Conservation (phyloP, 257 asterid genomes). For the Solanum etuberosum region DNA sequence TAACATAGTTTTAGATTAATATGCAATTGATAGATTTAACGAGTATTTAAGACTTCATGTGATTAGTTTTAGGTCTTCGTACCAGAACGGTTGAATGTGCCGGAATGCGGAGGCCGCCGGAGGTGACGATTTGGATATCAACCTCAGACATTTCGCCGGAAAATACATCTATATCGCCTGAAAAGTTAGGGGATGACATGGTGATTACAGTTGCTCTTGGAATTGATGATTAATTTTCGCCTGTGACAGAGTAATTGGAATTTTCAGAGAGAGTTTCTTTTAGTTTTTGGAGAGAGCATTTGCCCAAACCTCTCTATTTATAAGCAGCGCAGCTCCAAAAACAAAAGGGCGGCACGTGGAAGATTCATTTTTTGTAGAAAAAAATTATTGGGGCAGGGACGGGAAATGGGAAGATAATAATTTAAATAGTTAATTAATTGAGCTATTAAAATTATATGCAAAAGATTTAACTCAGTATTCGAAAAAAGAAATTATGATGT, state of each 20-base stretch:
- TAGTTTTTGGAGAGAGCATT: neutral
- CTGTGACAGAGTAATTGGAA: neutral
- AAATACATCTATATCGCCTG: neutral
- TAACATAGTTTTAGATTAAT: neutral
- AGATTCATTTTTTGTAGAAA: neutral
- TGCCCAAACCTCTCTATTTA: neutral
- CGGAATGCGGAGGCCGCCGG: constrained; percentile 52
- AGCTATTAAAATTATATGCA: too few species aligned
- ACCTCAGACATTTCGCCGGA: constrained; percentile 36
- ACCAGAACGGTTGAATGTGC: constrained; percentile 69
- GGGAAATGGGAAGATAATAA: too few species aligned
- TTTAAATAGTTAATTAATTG: neutral
- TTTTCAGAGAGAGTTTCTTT: neutral
- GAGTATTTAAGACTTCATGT: neutral
- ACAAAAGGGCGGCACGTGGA: neutral
- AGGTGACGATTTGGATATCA: constrained; percentile 47
- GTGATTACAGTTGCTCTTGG: neutral
- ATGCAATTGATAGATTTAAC: neutral
- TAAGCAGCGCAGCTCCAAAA: neutral
- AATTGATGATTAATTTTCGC: neutral
- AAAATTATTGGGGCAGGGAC: neutral
- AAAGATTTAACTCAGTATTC: neutral
- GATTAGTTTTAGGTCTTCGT: neutral
- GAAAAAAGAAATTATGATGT: neutral
- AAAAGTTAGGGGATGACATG: constrained; percentile 6